Evolutionary conservation across 345 rosid genomes (phyloP).

Genomic region (Conringia planisiliqua): DNA sequence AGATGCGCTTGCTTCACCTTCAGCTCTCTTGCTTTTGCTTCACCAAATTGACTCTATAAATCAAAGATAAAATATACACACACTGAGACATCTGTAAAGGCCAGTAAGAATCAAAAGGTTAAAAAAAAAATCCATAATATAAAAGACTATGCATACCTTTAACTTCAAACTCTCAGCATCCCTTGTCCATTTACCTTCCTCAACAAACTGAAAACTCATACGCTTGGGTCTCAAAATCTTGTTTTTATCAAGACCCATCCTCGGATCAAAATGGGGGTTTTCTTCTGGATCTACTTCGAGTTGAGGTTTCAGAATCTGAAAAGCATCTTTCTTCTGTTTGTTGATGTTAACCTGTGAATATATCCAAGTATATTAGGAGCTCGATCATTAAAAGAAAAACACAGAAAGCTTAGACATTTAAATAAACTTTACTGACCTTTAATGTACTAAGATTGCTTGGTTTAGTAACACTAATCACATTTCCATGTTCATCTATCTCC

Average conservation of each 20-base stretch:
- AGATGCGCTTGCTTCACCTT: constrained; percentile 87
- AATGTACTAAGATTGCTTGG: constrained; percentile 96
- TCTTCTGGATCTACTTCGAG: constrained; percentile 76
- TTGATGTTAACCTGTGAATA: constrained; percentile 86
- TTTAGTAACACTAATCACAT: constrained; percentile 68
- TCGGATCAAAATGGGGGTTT: constrained; percentile 73
- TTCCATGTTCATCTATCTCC: constrained; percentile 96
- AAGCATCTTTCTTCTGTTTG: constrained; percentile 94
- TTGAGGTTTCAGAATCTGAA: constrained; percentile 94
- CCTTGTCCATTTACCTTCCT: constrained; percentile 96
- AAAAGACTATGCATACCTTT: constrained; percentile 44
- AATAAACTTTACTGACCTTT: constrained; percentile 50
- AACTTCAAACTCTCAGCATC: constrained; percentile 84
- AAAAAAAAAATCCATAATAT: neutral
- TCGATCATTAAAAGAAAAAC: neutral
- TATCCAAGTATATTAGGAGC: constrained; percentile 12
- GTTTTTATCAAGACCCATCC: constrained; percentile 79
- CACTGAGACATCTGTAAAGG: constrained; percentile 18
- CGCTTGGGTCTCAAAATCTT: constrained; percentile 91
- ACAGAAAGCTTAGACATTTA: neutral
- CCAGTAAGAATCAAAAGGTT: constrained; percentile 1
- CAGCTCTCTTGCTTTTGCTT: constrained; percentile 85
- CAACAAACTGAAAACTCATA: constrained; percentile 89
- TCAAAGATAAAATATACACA: constrained; percentile 5
- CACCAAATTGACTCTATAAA: constrained; percentile 86